These are phyloP conservation scores for Sugiyamaella japonica DNA, from an alignment of 1,139 yeast genomes.

Conservation along the genomic window DNA sequence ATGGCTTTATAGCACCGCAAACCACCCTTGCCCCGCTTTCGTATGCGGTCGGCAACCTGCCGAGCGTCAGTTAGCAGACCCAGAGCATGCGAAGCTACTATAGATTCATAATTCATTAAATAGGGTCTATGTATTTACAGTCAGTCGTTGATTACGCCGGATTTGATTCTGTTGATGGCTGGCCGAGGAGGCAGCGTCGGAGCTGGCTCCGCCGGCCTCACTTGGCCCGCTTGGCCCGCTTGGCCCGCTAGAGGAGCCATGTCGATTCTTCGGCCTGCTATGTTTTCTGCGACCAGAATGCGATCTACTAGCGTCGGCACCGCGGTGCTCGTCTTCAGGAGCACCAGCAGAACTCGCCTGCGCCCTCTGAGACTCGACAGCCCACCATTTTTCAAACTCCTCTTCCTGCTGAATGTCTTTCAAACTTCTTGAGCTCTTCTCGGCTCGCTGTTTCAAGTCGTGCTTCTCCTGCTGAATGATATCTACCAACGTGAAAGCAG, in stretches of 20 bases:
- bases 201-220: too few relatives aligned
- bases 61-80: too few relatives aligned
- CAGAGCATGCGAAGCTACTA: too few relatives aligned
- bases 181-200: neutral
- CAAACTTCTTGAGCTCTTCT: conserved; percentile 47
- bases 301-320: neutral
- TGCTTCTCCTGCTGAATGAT: conserved; percentile 53
- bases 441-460: conserved; percentile 43
- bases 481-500: conserved; percentile 37
- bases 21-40: neutral
- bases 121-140: conserved; percentile 18
- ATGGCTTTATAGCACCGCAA: neutral
- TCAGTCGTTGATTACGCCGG: conserved; percentile 16
- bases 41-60: conserved; percentile 5
- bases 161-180: conserved; percentile 1
- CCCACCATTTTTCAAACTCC: conserved; percentile 84
- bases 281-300: conserved; percentile 5
- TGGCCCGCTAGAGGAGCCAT: neutral
- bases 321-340: neutral
- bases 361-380: conserved; percentile 48
- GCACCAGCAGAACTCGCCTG: conserved; percentile 21
- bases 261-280: conserved; percentile 8
- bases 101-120: conserved; percentile 11
- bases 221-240: too few relatives aligned
- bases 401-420: conserved; percentile 77